Evolutionary conservation across 352 stramenopile genomes (phyloP), one percentile per base, ranked within the genome.

Genomic region (Pythium rishiriense): DNA sequence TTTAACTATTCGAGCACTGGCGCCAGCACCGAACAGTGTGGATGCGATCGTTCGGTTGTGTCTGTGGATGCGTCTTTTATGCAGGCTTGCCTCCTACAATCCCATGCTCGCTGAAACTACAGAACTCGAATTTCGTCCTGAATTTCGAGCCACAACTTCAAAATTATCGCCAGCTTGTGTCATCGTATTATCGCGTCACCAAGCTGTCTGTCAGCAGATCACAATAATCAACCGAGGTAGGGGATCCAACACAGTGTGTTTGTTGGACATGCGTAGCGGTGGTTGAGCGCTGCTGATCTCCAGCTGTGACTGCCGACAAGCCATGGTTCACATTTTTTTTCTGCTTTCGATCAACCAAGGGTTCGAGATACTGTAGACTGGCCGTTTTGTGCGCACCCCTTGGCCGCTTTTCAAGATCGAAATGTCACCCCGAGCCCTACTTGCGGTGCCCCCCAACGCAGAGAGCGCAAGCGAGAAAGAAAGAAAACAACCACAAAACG

Each of bases 401-500:
- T 56, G 49, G 28, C 49, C 49, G 49, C 49, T 56, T 43, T 31
- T 56, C 31, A 21, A 24, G 49, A 56, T 56, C n/a, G 29, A 37
- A n/a, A 25, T 45, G 54, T 39, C 10, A 52, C 28, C 41, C 54
- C 54, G 42, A 61, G 54, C 54, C 54, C 54, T 61, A 43, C 48
- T 17, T 26, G 26, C 51, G 19, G 53, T 25, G 6, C 10, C 24
- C 21, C 24, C 17, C 35, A 25, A 21, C 33, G 47, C 3, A 45
- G 33, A 68, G 60, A 58, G 58, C 62, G 61, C 61, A 52, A 68
- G 60, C 45, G 45, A 55, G 45, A 52, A 68, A 58, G 46, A 61
- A 43, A 43, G n/a, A 43, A 43, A 43, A 37, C 35, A 14, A n/a
- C n/a, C n/a, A n/a, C n/a, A n/a, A n/a, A n/a, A n/a, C n/a, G 52